Evolutionary conservation across 2,329 filamentous ascomycete genomes (phyloP), one percentile per base, ranked within the genome.

Genomic region (Gaeumannomyces sp.): DNA sequence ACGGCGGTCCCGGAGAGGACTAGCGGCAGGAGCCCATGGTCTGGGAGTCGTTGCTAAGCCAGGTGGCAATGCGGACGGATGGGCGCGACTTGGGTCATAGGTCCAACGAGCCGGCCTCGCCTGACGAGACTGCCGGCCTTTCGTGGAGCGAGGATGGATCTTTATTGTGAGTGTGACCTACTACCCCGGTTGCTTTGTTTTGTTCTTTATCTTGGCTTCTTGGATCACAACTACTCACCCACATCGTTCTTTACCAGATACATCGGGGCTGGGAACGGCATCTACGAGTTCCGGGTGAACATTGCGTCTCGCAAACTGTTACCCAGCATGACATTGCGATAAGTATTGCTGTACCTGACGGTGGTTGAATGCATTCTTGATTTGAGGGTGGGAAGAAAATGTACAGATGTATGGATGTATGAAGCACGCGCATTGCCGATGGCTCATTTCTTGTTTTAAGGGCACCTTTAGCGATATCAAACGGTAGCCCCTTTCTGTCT

Each of bases 231-330:
- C 27, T 5, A 45, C 38, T 33, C 31, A 33, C 35, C 14, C 11
- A 38, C 35, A 11, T 38, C 35, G 7, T n/a, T n/a, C 3, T 25
- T 6, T 13, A 27, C 19, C 63, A 89, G 86, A 64, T 89, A 84
- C 70, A 78, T 88, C 57, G 87, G 84, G 27, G 84, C 86, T 45
- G 87, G 91, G 72, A 87, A 91, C 69, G 90, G 90, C 65, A 89
- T 93, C 64, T 91, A 91, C 71, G 89, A 93, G 76, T 86, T 91
- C 70, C 83, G 82, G 45, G 81, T 93, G 68, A 87, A 92, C 72
- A 70, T 87, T 25, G 80, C 84, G 61, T 81, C 78, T 65, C 81
- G 90, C 66, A 90, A 86, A 74, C 76, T 82, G 38, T 83, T 81
- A 67, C 84, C 86, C 2, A 83, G 81, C 67, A 76, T 86, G 68